Evolutionary conservation across 345 rosid species (phyloP), one percentile per base, ranked within the genome.

Genomic region (Nephelium lappaceum): DNA sequence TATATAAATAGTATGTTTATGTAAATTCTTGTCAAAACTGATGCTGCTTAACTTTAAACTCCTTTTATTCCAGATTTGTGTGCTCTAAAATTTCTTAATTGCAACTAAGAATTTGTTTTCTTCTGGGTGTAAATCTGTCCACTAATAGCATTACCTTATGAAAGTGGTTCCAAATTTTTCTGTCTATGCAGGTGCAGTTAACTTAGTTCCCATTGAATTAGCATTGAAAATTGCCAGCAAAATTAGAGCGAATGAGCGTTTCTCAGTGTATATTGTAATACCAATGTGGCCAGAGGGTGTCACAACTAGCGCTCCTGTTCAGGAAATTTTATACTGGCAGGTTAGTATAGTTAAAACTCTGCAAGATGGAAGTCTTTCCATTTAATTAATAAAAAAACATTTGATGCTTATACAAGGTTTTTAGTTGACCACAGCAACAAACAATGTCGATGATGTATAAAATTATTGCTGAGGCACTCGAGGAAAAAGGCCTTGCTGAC

Each of bases 251-350:
- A 78, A 87, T 24, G 89, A 92, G 83, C 86, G 74, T 11, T 92
- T 92, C 64, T 67, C 89, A 0, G 94, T 87, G 31, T 89, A 89
- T 78, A 31, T 89, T 61, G 89, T 90, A 74, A 85, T 92, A 60
- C 96, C 91, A 0, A 86, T 90, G 93, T 92, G 91, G 91, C 93
- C 96, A 53, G 92, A 92, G 83, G 97, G 97, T 47, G 81, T 71
- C 16, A 93, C 97, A n/a, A 77, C 73, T 5, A 90, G 90, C 80
- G 79, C 90, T 63, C 57, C 91, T 6, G 88, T 90, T 74, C 93
- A 92, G 77, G 97, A 92, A 81, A 92, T 92, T 81, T 81, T 92
- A 47, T 92, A 77, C 76, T 90, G 91, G 93, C 94, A 89, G 87
- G 96, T 90, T 36, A 72, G 81, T 10, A 16, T 27, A 11, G 43